Evolutionary conservation across 1,284 basidiomycete species (phyloP), one percentile per base, ranked within the genome.

Genomic region (Anthracocystis setariae): DNA sequence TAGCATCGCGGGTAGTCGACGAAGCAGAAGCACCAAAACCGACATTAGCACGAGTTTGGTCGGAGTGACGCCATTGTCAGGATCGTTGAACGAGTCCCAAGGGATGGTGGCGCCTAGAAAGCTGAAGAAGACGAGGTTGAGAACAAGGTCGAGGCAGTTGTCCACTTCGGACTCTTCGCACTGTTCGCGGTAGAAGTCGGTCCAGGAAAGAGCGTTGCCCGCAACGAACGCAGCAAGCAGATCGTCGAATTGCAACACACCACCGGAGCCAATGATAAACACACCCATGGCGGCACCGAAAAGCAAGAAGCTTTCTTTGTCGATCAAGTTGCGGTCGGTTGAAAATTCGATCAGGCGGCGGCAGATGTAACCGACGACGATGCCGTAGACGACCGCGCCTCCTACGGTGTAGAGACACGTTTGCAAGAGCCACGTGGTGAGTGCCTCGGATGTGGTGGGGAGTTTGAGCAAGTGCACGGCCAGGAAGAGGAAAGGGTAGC

Each of bases 21-120:
- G 82, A 79, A 83, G 84, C 77, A 59, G 77, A 64, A 73, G 84
- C 77, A 82, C 85, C 80, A 82, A 62, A 61, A 86, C 48, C 76
- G 83, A 50, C 78, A 86, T 68, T 75, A 85, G 8, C 48, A 79
- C 40, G 50, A 83, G 63, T 74, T 84, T 53, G 74, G 79, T 79
- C 35, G 85, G 54, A 56, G 82, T 46, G 65, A 82, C 62, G 38
- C 77, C 69, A 72, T 83, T 68, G 17, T 64, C 73, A 9, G 74
- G 77, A 21, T 74, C 65, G 47, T 69, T 70, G 64, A 77, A 80
- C 15, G 69, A 47, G 38, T 57, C 56, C 59, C 66, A 80, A 3
- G 71, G 74, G 23, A 77, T 72, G 0, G 71, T 79, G 17, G 82
- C 83, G 35, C 81, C 76, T 18, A 78, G 75, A 49, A 79, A 82